These are phyloP conservation scores for Haberlea rhodopensis DNA, from an alignment of 257 asterid species.

Conservation along the genomic window DNA sequence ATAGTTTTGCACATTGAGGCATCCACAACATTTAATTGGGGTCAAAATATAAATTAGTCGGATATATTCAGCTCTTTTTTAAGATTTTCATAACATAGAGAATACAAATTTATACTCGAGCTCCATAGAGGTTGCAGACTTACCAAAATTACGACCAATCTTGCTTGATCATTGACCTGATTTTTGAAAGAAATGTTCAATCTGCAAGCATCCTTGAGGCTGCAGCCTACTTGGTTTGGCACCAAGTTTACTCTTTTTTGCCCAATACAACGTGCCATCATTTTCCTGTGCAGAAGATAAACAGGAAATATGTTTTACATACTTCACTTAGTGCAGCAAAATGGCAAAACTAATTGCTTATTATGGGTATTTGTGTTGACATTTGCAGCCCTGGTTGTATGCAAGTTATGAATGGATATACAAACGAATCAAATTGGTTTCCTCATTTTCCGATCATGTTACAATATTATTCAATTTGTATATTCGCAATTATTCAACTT, in stretches of 20 bases:
- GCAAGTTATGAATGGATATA: too few relatives aligned
- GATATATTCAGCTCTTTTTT: background rate
- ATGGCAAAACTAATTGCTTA: background rate
- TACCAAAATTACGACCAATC: slow-evolving; percentile 17
- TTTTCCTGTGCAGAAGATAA: slow-evolving; percentile 40
- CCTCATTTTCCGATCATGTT: too few relatives aligned
- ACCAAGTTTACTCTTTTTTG: slow-evolving; percentile 45
- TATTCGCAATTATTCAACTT: too few relatives aligned
- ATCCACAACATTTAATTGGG: background rate
- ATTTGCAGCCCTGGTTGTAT: too few relatives aligned
- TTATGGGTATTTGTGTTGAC: too few relatives aligned
- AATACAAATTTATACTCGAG: background rate
- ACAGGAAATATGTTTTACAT: background rate
- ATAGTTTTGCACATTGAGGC: background rate
- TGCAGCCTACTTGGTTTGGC: slow-evolving; percentile 42
- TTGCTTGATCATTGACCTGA: slow-evolving; percentile 32
- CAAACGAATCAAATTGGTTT: too few relatives aligned
- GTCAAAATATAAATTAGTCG: background rate
- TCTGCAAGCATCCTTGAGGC: slow-evolving; percentile 64
- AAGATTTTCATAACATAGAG: background rate
- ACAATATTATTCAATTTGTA: too few relatives aligned
- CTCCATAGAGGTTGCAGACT: background rate
- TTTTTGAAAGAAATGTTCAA: slow-evolving; percentile 81
- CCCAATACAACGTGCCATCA: slow-evolving; percentile 34
- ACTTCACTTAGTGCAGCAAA: slow-evolving; percentile 6